These are phyloP conservation scores for Umbelopsis ramanniana DNA, from an alignment of 192 early-diverging fungal species.

Conservation along the genomic window DNA sequence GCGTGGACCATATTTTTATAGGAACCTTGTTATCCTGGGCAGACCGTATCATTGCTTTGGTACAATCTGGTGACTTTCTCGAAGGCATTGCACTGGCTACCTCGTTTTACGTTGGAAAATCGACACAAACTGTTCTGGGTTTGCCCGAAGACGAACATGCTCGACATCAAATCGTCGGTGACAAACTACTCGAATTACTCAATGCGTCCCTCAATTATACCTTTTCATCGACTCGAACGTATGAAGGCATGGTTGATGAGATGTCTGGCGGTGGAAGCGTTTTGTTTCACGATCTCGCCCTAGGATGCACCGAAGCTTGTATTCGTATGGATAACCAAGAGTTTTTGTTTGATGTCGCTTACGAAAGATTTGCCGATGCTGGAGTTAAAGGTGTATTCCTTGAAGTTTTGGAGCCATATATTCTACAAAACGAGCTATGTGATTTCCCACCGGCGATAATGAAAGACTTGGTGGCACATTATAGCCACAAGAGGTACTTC, in stretches of 20 bases:
- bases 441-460: conserved; percentile 62
- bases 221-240: conserved; percentile 52
- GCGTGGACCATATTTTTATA: conserved; percentile 54
- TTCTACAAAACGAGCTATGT: conserved; percentile 52
- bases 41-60: conserved; percentile 58
- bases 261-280: conserved; percentile 44
- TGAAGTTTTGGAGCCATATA: conserved; percentile 55
- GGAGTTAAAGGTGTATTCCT: conserved; percentile 53
- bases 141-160: conserved; percentile 58
- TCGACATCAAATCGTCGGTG: conserved; percentile 55
- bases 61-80: conserved; percentile 60
- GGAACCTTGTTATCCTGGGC: conserved; percentile 63
- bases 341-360: conserved; percentile 58
- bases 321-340: conserved; percentile 55
- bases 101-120: conserved; percentile 59
- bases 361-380: conserved; percentile 57
- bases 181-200: conserved; percentile 58
- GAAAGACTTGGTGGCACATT: conserved; percentile 61
- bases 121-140: conserved; percentile 62
- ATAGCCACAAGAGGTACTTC: conserved; percentile 46
- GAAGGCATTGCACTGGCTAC: conserved; percentile 62
- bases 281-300: conserved; percentile 52
- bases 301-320: conserved; percentile 58
- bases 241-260: conserved; percentile 45
- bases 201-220: conserved; percentile 57